These are phyloP conservation scores for Polygonum maritimum DNA, from an alignment of 148 eudicot species.

Conservation along the genomic window DNA sequence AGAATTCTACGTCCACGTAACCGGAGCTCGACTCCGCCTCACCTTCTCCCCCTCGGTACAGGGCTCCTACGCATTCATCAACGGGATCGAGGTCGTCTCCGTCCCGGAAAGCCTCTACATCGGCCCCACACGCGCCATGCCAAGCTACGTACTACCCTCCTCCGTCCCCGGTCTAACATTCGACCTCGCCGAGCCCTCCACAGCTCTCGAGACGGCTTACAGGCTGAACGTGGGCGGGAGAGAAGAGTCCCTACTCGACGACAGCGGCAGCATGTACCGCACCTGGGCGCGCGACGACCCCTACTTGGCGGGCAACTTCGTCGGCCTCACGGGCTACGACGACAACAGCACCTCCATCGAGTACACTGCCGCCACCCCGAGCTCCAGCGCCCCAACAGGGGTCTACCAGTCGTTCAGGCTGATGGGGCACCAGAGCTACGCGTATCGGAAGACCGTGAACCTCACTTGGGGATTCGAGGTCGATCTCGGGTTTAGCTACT, in stretches of 20 bases:
- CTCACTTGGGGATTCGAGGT: neutral
- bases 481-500: neutral
- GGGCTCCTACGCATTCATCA: neutral
- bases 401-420: neutral
- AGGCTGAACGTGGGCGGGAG: neutral
- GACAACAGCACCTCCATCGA: neutral
- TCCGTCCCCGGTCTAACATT: neutral
- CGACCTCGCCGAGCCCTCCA: neutral
- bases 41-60: neutral
- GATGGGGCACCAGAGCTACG: neutral
- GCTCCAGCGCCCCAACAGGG: neutral
- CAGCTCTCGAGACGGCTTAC: neutral
- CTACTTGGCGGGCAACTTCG: neutral
- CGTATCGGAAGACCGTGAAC: neutral
- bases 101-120: neutral
- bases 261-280: neutral
- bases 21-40: neutral
- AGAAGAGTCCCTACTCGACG: fast-evolving
- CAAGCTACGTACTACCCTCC: neutral
- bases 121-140: neutral
- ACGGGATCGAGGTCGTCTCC: neutral
- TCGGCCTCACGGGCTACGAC: neutral
- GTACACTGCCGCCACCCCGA: neutral
- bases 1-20: neutral
- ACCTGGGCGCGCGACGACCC: neutral